A percentile compares a stretch with the other conserved stretches of the same genome.
These are phyloP conservation scores for Hanseniaspora singularis DNA, from an alignment of 805 yeast species.

Conservation along the genomic window DNA sequence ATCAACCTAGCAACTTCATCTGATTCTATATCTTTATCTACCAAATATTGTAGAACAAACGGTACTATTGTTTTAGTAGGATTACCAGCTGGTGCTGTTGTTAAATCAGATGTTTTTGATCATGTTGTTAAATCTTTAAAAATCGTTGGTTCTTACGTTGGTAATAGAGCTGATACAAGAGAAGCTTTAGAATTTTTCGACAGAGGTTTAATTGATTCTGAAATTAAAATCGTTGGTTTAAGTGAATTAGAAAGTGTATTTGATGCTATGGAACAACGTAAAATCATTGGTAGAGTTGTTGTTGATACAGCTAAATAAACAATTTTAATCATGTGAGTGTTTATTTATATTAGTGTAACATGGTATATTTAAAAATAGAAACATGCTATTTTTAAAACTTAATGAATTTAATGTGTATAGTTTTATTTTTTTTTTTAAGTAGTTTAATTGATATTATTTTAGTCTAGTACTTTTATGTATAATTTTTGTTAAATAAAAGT, in stretches of 20 bases:
- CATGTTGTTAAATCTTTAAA: slow-evolving; percentile 38
- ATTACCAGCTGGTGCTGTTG: slow-evolving; percentile 42
- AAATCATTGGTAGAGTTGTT: slow-evolving; percentile 78
- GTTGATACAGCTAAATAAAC: slow-evolving; percentile 59
- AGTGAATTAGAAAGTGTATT: slow-evolving; percentile 58
- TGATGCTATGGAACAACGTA: slow-evolving; percentile 69
- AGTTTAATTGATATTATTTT: too few relatives aligned
- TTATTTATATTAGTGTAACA: too few relatives aligned
- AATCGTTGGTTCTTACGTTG: slow-evolving; percentile 41
- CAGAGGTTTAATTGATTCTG: slow-evolving; percentile 60
- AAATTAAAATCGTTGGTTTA: slow-evolving; percentile 64
- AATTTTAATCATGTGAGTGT: too few relatives aligned
- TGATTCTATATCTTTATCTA: slow-evolving; percentile 37
- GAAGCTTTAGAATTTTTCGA: slow-evolving; percentile 67
- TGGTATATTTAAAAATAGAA: too few relatives aligned
- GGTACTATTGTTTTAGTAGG: slow-evolving; percentile 57
- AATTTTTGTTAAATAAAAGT: too few relatives aligned
- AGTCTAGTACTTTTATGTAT: too few relatives aligned
- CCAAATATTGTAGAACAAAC: slow-evolving; percentile 43
- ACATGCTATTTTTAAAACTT: too few relatives aligned
- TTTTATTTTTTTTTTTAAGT: too few relatives aligned
- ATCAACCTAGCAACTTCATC: slow-evolving; percentile 52
- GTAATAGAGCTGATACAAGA: slow-evolving; percentile 39
- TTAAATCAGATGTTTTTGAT: slow-evolving; percentile 35
- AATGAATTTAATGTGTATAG: too few relatives aligned